Percentiles rank a stretch among this genome's conserved stretches.
Conservation (phyloP, 257 asterid genomes). For the Solanum bukasovii region DNA sequence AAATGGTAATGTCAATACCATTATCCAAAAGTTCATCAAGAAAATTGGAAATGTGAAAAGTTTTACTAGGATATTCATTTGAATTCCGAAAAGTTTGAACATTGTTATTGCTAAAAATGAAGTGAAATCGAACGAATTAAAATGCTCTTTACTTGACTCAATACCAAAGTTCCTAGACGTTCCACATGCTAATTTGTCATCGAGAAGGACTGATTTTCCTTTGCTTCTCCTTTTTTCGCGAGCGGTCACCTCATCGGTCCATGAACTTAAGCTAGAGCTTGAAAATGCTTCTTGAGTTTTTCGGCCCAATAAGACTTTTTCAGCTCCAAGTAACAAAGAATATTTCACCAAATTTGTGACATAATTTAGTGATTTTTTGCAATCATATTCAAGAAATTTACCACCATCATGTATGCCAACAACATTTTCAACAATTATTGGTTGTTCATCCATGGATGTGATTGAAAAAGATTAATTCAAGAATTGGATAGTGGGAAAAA, state of each 20-base stretch:
- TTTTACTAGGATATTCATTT: conserved; percentile 22
- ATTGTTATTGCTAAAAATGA: conserved; percentile 11
- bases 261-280: conserved; percentile 1
- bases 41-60: conserved; percentile 30
- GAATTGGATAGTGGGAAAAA: background rate
- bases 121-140: conserved; percentile 10
- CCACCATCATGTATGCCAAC: background rate
- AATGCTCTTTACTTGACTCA: background rate
- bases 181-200: conserved; percentile 1
- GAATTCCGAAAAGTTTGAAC: conserved; percentile 29
- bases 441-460: conserved; percentile 30
- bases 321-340: conserved; percentile 35
- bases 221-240: background rate
- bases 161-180: background rate
- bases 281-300: conserved; percentile 7
- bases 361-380: conserved; percentile 1
- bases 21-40: conserved; percentile 16
- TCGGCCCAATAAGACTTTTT: conserved; percentile 30
- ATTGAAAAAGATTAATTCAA: background rate
- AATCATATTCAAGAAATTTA: background rate
- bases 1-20: conserved; percentile 32
- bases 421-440: conserved; percentile 2
- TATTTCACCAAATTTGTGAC: conserved; percentile 12
- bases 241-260: background rate
- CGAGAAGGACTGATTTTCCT: background rate